Evolutionary conservation across 225 moss, liverwort and hornwort genomes (phyloP), one percentile per base, ranked within the genome.

Genomic region (Pseudisothecium myosuroides): DNA sequence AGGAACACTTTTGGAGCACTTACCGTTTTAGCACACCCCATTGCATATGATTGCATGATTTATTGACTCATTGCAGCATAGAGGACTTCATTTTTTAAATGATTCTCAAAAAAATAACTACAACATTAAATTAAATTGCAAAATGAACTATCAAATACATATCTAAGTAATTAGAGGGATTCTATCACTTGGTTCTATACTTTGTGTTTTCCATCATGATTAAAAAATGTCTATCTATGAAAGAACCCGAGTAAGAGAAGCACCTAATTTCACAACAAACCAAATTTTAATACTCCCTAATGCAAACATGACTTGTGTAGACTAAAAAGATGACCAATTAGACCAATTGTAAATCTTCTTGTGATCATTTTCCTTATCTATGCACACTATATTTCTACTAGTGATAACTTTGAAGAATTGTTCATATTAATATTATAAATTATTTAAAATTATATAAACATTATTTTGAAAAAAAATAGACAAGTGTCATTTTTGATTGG

Each of bases 251-350:
- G 22, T 68, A 12, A 68, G 1, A 68, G 2, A 13, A 68, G 6
- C 12, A 21, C 13, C 22, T n/a, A 12, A 23, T 22, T 68, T 68
- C 7, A 67, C 7, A n/a, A 4, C 13, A 12, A 67, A 68, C 13
- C n/a, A n/a, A 68, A 68, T 13, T 23, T n/a, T 2, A n/a, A 13
- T 12, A 22, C 22, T 0, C 4, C n/a, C 4, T 12, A 23, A 1
- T n/a, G 4, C n/a, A 68, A 68, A 67, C 0, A n/a, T 22, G n/a
- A n/a, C 6, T 67, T 67, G 12, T 4, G 2, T n/a, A 67, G n/a
- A 67, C n/a, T 5, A 67, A 67, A 67, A 3, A 49, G 31, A 19
- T 75, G 31, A 75, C 12, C 49, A 49, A 75, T 13, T 75, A 49
- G 20, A 49, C 12, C 31, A 75, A 32, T 31, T 75, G 32, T 32